A percentile compares a stretch with the other conserved stretches of the same genome.
These are phyloP conservation scores for Daldinia loculata DNA, from an alignment of 495 filamentous ascomycete genomes.

Conservation along the genomic window DNA sequence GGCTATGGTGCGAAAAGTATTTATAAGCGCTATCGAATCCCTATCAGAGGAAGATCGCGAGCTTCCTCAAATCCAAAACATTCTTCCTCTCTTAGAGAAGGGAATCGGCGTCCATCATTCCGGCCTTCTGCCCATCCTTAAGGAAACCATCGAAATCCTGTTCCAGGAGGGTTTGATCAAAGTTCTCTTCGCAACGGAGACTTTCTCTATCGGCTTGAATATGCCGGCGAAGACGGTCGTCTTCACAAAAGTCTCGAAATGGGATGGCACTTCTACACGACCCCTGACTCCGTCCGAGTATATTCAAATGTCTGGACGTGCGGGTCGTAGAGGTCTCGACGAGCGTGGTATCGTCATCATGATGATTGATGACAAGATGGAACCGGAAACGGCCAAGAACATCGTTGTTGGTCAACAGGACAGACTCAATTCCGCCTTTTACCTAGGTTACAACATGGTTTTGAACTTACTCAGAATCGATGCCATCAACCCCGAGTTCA, in stretches of 20 bases:
- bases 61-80: conserved; percentile 88
- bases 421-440: conserved; percentile 95
- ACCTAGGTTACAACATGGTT: conserved; percentile 99
- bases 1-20: conserved; percentile 92
- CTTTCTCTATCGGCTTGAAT: conserved; percentile 97
- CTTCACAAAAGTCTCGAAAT: conserved; percentile 95
- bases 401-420: conserved; percentile 98
- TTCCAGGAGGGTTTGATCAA: conserved; percentile 99
- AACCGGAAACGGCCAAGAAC: conserved; percentile 88
- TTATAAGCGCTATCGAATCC: conserved; percentile 86
- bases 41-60: conserved; percentile 89
- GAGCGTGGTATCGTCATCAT: conserved; percentile 99
- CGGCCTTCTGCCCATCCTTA: conserved; percentile 91
- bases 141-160: conserved; percentile 98
- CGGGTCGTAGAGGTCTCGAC: conserved; percentile 94
- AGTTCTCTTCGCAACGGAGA: conserved; percentile 96
- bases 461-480: conserved; percentile 95
- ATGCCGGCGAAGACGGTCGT: conserved; percentile 99
- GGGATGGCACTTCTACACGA: conserved; percentile 80
- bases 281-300: conserved; percentile 96
- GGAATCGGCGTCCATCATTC: conserved; percentile 98
- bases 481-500: conserved; percentile 94
- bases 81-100: conserved; percentile 86
- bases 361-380: conserved; percentile 98
- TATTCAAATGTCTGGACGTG: conserved; percentile 97